Conservation (phyloP, 2,329 filamentous ascomycete species). For the Coleophoma cylindrospora region DNA sequence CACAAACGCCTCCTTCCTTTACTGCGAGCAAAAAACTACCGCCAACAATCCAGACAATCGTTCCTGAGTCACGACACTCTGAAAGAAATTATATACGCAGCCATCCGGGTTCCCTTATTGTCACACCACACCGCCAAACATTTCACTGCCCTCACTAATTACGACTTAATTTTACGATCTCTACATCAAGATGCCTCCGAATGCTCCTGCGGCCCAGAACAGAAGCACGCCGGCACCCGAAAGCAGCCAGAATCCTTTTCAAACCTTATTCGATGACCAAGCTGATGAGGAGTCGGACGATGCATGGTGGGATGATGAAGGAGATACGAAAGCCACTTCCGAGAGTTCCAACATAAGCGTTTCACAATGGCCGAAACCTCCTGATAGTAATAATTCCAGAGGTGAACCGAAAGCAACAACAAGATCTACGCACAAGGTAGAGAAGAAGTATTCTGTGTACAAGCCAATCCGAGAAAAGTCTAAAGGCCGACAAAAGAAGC, state of each 20-base stretch:
- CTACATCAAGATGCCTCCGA: neutral
- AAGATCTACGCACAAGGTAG: conserved; percentile 10
- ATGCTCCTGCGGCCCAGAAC: conserved; percentile 6
- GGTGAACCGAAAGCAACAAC: conserved; percentile 8
- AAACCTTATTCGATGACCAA: conserved; percentile 12
- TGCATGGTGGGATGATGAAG: conserved; percentile 27
- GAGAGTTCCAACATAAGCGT: conserved; percentile 5
- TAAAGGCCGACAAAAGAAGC: conserved; percentile 52
- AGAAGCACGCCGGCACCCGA: too few relatives aligned
- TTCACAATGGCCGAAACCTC: conserved; percentile 17
- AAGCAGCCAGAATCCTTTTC: conserved; percentile 15
- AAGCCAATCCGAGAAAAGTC: conserved; percentile 44
- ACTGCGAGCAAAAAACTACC: too few relatives aligned
- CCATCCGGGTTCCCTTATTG: neutral
- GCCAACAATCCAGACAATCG: too few relatives aligned
- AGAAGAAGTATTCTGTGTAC: conserved; percentile 24
- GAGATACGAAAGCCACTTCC: conserved; percentile 7
- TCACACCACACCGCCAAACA: neutral
- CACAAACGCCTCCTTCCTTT: too few relatives aligned
- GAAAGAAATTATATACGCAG: too few relatives aligned
- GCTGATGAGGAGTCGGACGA: conserved; percentile 18
- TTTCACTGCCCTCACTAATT: conserved; percentile 11
- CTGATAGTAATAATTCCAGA: conserved; percentile 7
- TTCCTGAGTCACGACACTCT: too few relatives aligned
- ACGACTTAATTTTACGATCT: too few relatives aligned